Base-by-base conservation (phyloP, 176 grass and related monocot species). In the Juncus effusus region DNA sequence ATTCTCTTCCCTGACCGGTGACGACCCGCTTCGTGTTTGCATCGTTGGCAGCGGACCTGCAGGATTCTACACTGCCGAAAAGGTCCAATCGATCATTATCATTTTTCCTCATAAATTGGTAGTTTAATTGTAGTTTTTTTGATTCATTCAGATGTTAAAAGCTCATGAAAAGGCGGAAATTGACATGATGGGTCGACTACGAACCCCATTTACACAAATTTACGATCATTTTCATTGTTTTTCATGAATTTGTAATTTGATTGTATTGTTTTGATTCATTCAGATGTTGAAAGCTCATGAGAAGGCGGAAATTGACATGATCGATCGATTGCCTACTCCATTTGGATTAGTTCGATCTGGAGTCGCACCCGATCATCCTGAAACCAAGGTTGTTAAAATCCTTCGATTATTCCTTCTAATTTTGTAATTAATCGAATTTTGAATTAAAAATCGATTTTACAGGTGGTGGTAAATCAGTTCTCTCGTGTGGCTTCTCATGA, bases 401-500 rank as follows among this genome's bases (percentile, higher is more conserved):
- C 16, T 72, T 38, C 55, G 6, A 9, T 9, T 69, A 47, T 15
- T 57, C 49, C 14, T 13, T 35, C 70, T 40, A 54, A 13, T 67
- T 8, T 13, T 58, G 68, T 58, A 14, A 71, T 71, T 13, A 13
- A 39, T 44, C 57, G 38, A 4, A 12, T 69, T 70, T 10, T 54
- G 3, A 61, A 76, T 56, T 64, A 56, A 56, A 58, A 66, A 60
- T 66, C 36, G 51, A 88, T 81, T 42, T 62, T 70, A 84, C 93
- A 92, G 93, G 89, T 97, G 79, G 88, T 97, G 70, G 82, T 97
- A 77, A 92, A 97, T 58, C 88, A 97, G 74, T 97, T 92, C 80
- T 86, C 93, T 97, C 85, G 82, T 72, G 82, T 89, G 78, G 85
- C 93, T 81, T 72, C 74, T 51, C 79, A 92, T 15, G 72, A 50